Base-by-base conservation (phyloP, 2,329 filamentous ascomycete genomes). In the Cercospora sp. region DNA sequence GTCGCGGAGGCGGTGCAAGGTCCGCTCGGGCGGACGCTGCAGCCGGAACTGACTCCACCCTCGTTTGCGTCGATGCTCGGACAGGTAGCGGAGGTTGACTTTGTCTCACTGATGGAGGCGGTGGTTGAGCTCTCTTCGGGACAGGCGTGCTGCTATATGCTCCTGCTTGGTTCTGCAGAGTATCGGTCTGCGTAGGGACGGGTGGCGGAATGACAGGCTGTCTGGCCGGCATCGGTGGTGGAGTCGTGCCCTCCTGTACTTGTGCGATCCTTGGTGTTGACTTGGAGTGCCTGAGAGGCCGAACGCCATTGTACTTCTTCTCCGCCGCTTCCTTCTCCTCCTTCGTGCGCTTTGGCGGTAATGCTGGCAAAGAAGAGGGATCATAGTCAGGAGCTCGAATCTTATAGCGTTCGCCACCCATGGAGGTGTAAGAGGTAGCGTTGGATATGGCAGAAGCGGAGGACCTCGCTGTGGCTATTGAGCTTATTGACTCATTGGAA, bases 371-470 rank as follows among this genome's bases (percentile, higher is more conserved):
- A 42, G 83, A 81, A 13, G 82, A 77, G 60, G 86, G 83, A 68
- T 87, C 85, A 78, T 84, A 89, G 58, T 83, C 83, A 9, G 87
- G 87, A 5, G 87, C 78, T 62, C 71, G 67, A 60, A 79, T 66
- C 13, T 60, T 72, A 7, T 72, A 70, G 39, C 70, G 73, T 7
- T 71, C 63, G 12, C 73, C 72, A 13, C 73, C 71, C 51, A 66
- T 63, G 2, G 75, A 77, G 12, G 75, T 74, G 45, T 72, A 67
- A 3, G 73, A 75, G 3, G 75, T 76, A 1, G 72, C 70, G 42
- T 80, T 81, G 1, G 85, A 86, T 8, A 80, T 78, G 60, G 81
- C 82, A 12, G 86, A 87, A 9, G 83, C 75, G 5, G 83, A 84
- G 3, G 83, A 85, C 16, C 79, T 77, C 4, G 77, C 78, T 16